These are phyloP conservation scores for Penicillium palitans DNA, from an alignment of 2,329 filamentous ascomycete genomes.

Conservation along the genomic window DNA sequence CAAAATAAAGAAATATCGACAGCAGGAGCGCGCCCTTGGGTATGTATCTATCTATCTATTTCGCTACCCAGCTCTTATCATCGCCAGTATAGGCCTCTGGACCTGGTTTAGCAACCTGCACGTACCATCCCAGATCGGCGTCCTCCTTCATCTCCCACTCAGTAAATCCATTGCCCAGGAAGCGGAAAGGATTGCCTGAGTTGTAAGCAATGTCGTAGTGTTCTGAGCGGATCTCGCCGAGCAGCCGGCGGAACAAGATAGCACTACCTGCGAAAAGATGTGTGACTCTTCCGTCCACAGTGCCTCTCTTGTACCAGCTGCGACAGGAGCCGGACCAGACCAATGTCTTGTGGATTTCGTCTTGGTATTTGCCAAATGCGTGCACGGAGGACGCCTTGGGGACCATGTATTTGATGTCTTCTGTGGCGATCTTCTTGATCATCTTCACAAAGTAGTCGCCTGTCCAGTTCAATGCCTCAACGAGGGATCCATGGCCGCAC, in stretches of 20 bases:
- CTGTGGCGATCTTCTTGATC: slow-evolving; percentile 34
- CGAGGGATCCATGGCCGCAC: slow-evolving; percentile 31
- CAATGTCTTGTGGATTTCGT: slow-evolving; percentile 49
- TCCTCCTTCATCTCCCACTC: slow-evolving; percentile 18
- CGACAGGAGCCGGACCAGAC: slow-evolving; percentile 42
- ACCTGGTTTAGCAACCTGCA: not conserved
- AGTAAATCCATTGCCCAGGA: slow-evolving; percentile 10
- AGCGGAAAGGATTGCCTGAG: slow-evolving; percentile 5
- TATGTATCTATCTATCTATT: not conserved
- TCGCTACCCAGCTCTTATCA: not conserved
- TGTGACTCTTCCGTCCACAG: slow-evolving; percentile 46
- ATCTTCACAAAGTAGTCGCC: slow-evolving; percentile 35
- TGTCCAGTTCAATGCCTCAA: slow-evolving; percentile 26
- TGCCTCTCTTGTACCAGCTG: slow-evolving; percentile 56
- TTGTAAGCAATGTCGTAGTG: slow-evolving; percentile 52
- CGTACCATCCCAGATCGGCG: slow-evolving; percentile 15
- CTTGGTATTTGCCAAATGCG: slow-evolving; percentile 51
- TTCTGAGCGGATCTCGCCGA: slow-evolving; percentile 44
- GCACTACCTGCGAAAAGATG: slow-evolving; percentile 50
- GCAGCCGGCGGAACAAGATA: slow-evolving; percentile 33
- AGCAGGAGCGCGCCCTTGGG: not conserved
- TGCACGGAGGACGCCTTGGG: slow-evolving; percentile 41
- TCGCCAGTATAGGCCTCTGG: not conserved
- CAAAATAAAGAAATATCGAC: not conserved
- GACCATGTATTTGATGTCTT: slow-evolving; percentile 34